A percentile compares a stretch with the other conserved stretches of the same genome.
phyloP scores from a whole-genome alignment of 208 protist species.

The Porcisia deanei region DNA sequence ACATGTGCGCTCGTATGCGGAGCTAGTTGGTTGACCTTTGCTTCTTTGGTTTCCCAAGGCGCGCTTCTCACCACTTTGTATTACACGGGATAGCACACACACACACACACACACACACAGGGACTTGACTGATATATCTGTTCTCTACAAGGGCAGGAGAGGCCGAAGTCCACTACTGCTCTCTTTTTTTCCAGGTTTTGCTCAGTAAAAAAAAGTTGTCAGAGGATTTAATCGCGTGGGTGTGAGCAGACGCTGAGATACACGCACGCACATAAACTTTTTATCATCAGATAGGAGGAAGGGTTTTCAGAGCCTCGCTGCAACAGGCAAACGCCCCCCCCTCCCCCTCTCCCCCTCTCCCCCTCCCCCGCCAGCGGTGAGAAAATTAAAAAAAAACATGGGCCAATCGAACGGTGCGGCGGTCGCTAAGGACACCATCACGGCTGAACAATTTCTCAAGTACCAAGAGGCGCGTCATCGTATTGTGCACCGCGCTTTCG shows the following conservation, averaged over 20 bases:
- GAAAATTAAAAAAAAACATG: slow-evolving; percentile 39
- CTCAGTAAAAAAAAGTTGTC: too few species aligned
- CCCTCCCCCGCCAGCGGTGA: too few species aligned
- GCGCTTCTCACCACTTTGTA: neutral
- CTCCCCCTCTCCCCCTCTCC: too few species aligned
- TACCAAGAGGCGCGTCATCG: slow-evolving; percentile 64
- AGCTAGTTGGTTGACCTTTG: neutral
- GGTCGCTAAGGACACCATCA: slow-evolving; percentile 67
- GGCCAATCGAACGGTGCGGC: slow-evolving; percentile 60
- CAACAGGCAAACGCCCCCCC: neutral
- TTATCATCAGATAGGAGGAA: neutral
- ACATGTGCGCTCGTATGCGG: neutral
- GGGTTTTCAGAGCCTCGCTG: neutral
- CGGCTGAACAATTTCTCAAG: slow-evolving; percentile 69
- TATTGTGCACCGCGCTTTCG: slow-evolving; percentile 64
- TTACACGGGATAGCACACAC: neutral
- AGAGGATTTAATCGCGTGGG: too few species aligned
- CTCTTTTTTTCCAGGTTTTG: neutral
- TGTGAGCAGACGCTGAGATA: neutral
- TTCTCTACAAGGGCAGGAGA: neutral
- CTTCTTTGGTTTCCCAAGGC: neutral
- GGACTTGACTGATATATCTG: neutral
- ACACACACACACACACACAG: neutral
- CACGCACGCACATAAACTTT: neutral
- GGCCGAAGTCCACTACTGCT: neutral